Conservation (phyloP, 768 basidiomycete species). For the Podaxis sp. region DNA sequence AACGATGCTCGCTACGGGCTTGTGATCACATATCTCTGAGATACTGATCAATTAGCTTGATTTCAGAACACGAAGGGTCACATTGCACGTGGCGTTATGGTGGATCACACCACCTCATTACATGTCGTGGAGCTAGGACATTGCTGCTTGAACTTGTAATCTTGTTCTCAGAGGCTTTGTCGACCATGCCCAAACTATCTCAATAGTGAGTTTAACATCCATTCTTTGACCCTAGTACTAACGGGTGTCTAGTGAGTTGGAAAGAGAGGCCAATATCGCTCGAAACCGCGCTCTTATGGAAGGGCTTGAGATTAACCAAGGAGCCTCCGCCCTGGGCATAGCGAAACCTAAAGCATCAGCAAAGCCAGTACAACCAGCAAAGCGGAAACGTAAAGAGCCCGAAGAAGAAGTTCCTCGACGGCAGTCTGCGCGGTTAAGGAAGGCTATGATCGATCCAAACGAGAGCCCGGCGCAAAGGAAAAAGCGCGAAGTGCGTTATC, state of each 20-base stretch:
- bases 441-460: conserved; percentile 47
- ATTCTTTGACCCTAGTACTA: not conserved
- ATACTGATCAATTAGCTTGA: not conserved
- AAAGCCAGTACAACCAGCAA: conserved; percentile 63
- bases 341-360: conserved; percentile 39
- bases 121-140: not conserved
- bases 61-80: not conserved
- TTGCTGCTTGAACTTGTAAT: not conserved
- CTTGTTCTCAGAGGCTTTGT: not conserved
- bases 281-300: conserved; percentile 76
- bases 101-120: not conserved
- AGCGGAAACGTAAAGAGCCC: conserved; percentile 50
- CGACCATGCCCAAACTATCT: conserved; percentile 43
- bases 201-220: conserved; percentile 44
- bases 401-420: conserved; percentile 55
- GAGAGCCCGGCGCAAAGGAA: conserved; percentile 66
- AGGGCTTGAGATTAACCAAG: conserved; percentile 21
- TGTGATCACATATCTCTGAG: not conserved
- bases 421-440: conserved; percentile 63
- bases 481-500: conserved; percentile 60
- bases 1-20: too few relatives aligned
- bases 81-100: not conserved
- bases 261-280: conserved; percentile 80
- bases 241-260: conserved; percentile 48
- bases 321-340: conserved; percentile 32